These are phyloP conservation scores for Rhynchosporium agropyri DNA, from an alignment of 2,329 filamentous ascomycete genomes.

Conservation along the genomic window DNA sequence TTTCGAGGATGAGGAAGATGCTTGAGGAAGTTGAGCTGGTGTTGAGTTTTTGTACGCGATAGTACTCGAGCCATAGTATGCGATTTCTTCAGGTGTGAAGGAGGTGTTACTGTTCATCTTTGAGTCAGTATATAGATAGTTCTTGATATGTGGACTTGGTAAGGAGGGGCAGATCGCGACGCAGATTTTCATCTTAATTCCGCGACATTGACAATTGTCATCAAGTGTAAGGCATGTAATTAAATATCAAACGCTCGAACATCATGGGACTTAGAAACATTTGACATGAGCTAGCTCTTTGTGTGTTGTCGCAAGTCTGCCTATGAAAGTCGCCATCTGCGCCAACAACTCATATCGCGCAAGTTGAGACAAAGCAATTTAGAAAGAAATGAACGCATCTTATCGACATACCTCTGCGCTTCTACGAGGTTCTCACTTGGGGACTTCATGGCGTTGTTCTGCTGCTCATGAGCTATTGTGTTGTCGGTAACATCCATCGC, in stretches of 20 bases:
- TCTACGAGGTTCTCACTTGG: not conserved
- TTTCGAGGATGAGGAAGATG: not conserved
- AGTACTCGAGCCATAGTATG: constrained; percentile 16
- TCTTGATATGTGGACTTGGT: not conserved
- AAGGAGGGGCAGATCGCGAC: not conserved
- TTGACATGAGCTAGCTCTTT: not conserved
- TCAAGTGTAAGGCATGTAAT: not conserved
- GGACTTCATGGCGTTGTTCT: constrained; percentile 7
- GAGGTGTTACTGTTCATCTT: not conserved
- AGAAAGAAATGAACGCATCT: not conserved
- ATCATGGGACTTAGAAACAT: not conserved
- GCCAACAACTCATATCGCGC: not conserved
- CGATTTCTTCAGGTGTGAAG: constrained; percentile 16
- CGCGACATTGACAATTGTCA: not conserved
- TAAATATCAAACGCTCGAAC: not conserved
- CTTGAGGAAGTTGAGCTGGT: not conserved
- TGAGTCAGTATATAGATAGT: not conserved
- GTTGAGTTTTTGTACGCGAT: constrained; percentile 19
- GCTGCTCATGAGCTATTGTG: no score
- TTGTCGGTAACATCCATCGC: no score
- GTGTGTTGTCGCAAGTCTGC: not conserved
- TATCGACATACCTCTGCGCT: constrained; percentile 15
- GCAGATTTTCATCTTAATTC: not conserved
- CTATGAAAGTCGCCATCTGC: not conserved
- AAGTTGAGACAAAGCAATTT: not conserved